Evolutionary conservation across 768 basidiomycete genomes (phyloP), one percentile per base, ranked within the genome.

Genomic region (Holtermanniella nyarrowii): DNA sequence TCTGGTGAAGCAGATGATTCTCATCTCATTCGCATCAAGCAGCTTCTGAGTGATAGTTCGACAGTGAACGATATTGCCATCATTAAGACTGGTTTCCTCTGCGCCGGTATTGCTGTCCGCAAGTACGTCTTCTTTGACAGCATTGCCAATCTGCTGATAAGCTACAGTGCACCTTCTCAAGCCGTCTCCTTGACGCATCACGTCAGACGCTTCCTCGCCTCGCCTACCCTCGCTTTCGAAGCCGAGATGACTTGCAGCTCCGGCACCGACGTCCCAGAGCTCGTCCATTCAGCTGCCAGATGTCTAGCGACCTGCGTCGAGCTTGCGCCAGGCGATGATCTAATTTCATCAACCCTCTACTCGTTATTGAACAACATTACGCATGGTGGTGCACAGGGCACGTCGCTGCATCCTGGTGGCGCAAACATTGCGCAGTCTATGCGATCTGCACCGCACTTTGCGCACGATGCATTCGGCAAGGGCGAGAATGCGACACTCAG

Each of bases 261-360:
- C 4, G 83, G 85, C 54, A 80, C 78, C 31, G 79, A 83, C 22
- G 80, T 85, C 0, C 84, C 86, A 1, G 83, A 85, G 0, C 82
- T 88, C 1, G 74, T 95, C 14, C 77, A 78, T 20, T 86, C 89
- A 0, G 88, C 90, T 11, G 88, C 90, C 2, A 88, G 86, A 68
- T 89, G 88, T 59, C 78, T 96, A 25, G 86, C 88, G 1, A 75
- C 88, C 42, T 95, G 90, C 70, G 84, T 97, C 54, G 82, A 83
- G 72, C 75, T 88, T 37, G 82, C 86, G 14, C 84, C 86, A 14
- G 86, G 86, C 41, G 86, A 89, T 58, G 89, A 90, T 65, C 78
- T 89, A 31, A 78, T 86, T 66, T 83, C 90, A 80, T 96, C 91
- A 3, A 88, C 90, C 59, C 85, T 96, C 82, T 96, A 97, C 70